Base-by-base conservation (phyloP, 148 eudicot species). In the Camellia lanceoleosa region DNA sequence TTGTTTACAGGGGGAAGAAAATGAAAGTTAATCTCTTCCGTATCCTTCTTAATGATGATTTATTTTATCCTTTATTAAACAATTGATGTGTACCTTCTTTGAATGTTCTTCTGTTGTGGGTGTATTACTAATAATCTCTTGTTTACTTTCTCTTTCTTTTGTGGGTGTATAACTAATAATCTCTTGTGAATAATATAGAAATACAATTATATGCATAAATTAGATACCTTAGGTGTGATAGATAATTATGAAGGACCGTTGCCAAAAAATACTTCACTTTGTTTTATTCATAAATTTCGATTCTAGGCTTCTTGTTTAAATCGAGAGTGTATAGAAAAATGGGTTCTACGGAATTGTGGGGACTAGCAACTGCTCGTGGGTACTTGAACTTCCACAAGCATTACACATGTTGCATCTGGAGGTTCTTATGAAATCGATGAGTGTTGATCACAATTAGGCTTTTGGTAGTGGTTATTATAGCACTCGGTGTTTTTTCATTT, bases 21-120 rank as follows among this genome's bases (percentile, higher is more conserved):
- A 93, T 93, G 97, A 93, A 93, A 84, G 95, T 93, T 79, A 93
- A 91, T 74, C 81, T 93, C 84, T 69, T 90, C 46, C 92, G 92
- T 89, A 89, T 89, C 92, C 90, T 84, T 82, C 52, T 73, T 73
- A 18, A 23, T 30, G 55, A 44, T 12, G 12, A 74, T 65, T 65
- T 66, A 20, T 41, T 44, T 55, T 55, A 30, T 58, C 19, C 46
- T 38, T n/a, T 20, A 55, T 73, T 10, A 52, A 44, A 38, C 51
- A 65, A 59, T 4, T 46, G 11, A 46, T 49, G 43, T 18, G 16
- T 7, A 13, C 58, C 0, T 6, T n/a, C 10, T 66, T 10, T 64
- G 23, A n/a, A 63, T 69, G 68, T 77, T 75, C 3, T 47, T 73
- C 72, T 82, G 55, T 5, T 58, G 49, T 5, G 38, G 38, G 38